Evolutionary conservation across 2,329 filamentous ascomycete genomes (phyloP).

Genomic region (Didymellaceae sp.): DNA sequence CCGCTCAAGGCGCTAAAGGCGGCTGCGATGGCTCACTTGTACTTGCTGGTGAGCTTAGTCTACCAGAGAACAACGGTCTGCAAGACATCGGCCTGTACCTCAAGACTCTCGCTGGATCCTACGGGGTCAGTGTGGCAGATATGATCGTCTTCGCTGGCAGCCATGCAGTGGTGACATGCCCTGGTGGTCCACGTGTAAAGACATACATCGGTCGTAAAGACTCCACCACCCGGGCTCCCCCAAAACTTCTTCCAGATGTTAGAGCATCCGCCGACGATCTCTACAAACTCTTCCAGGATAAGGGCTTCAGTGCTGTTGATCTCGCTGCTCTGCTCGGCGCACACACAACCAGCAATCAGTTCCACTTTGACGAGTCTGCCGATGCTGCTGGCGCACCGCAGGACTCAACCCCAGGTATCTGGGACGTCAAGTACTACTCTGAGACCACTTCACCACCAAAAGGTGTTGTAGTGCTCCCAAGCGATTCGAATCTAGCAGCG

Average conservation of each 20-base stretch:
- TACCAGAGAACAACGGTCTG: conserved; percentile 51
- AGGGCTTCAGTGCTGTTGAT: conserved; percentile 30
- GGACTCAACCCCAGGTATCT: conserved; percentile 33
- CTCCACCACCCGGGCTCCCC: conserved; percentile 12
- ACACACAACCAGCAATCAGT: conserved; percentile 30
- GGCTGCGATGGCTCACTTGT: conserved; percentile 28
- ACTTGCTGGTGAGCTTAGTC: conserved; percentile 22
- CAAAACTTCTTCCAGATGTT: conserved; percentile 14
- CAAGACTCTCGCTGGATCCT: conserved; percentile 45
- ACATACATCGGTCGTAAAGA: conserved; percentile 25
- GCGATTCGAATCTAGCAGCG: conserved; percentile 40
- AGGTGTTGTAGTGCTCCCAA: conserved; percentile 38
- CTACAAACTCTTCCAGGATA: too few relatives aligned
- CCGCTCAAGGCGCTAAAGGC: conserved; percentile 17
- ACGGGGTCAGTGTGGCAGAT: conserved; percentile 28
- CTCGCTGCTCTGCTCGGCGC: conserved; percentile 39
- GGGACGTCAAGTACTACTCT: conserved; percentile 37
- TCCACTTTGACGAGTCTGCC: conserved; percentile 21
- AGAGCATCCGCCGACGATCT: too few relatives aligned
- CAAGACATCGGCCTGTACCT: conserved; percentile 47
- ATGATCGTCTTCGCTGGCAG: conserved; percentile 22
- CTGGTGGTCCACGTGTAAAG: conserved; percentile 17
- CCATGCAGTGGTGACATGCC: conserved; percentile 24
- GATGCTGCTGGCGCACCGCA: conserved; percentile 21
- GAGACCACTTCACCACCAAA: conserved; percentile 32